Base-by-base conservation (phyloP, 2,329 filamentous ascomycete species). In the Huntiella savannae region DNA sequence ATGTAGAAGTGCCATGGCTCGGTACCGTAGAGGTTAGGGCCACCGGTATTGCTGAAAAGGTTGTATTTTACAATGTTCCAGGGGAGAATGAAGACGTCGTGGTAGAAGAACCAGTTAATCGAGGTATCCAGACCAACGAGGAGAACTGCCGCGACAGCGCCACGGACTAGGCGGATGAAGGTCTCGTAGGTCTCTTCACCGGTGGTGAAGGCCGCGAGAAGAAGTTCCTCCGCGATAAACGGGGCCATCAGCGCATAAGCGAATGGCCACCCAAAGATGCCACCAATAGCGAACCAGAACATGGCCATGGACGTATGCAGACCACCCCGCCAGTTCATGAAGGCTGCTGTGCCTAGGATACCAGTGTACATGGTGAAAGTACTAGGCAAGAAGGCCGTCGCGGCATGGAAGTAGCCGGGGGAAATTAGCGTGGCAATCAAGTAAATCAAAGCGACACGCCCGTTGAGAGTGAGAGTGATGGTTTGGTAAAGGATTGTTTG, bases 1-100 rank as follows among this genome's bases (percentile, higher is more conserved):
- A 94, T 69, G 62, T 98, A 98, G 59, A 95, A 98, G 45, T 87
- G 80, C 91, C 88, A 96, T 1, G 88, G 84, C 62, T 98, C 91
- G 1, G 84, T 92, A 39, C 91, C 91, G 56, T 95, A 98, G 33
- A 98, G 82, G 47, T 94, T 75, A 0, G 91, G 91, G 0, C 88
- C 91, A 32, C 78, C 82, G 0, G 75, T 72, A 5, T 76, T 77
- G 5, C 82, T 82, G 58, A 98, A 88, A 38, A 98, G 75, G 59
- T 98, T 98, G 70, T 98, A 98, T 53, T 80, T 75, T 56, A 98
- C 78, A 56, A 98, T 96, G 57, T 95, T 95, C 70, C 85, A 82
- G 0, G 86, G 77, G 5, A 94, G 84, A 35, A 87, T 61, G 3
- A 76, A 77, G 5, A 81, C 53, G 56, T 83, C 83, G 53, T 75